Evolutionary conservation across 805 yeast genomes (phyloP).

Genomic region (Hanseniaspora clermontiae): DNA sequence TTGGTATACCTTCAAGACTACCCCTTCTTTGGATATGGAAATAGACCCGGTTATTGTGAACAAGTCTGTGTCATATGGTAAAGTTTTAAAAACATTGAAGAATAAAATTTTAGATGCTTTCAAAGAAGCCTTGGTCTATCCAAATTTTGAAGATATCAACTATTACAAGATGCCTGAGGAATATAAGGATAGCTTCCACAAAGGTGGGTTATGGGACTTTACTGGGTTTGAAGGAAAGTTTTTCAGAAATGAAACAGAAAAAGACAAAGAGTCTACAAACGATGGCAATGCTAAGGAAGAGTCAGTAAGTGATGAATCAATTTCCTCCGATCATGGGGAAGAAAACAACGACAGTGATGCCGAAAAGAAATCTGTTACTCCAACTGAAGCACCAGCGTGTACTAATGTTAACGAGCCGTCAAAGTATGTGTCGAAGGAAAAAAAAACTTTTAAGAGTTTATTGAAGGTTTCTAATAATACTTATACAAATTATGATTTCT

Average conservation of each 20-base stretch:
- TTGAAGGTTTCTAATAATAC: neutral
- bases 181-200: slow-evolving; percentile 45
- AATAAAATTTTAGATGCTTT: slow-evolving; percentile 68
- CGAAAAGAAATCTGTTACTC: neutral
- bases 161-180: slow-evolving; percentile 43
- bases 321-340: neutral
- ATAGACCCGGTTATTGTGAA: slow-evolving; percentile 89
- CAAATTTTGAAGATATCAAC: slow-evolving; percentile 78
- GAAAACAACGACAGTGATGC: neutral
- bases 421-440: neutral
- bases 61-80: slow-evolving; percentile 60
- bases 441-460: slow-evolving; percentile 6
- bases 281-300: slow-evolving; percentile 14
- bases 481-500: neutral
- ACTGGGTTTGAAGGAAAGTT: neutral
- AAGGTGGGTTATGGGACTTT: slow-evolving; percentile 84
- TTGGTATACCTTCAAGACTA: slow-evolving; percentile 78
- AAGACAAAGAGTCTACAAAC: neutral
- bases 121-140: slow-evolving; percentile 66
- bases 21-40: slow-evolving; percentile 61
- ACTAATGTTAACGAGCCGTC: neutral
- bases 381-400: neutral
- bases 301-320: slow-evolving; percentile 11
- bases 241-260: neutral
- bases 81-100: slow-evolving; percentile 70